These are phyloP conservation scores for Fusarium cicatricum DNA, from an alignment of 2,329 filamentous ascomycete species.

Conservation along the genomic window DNA sequence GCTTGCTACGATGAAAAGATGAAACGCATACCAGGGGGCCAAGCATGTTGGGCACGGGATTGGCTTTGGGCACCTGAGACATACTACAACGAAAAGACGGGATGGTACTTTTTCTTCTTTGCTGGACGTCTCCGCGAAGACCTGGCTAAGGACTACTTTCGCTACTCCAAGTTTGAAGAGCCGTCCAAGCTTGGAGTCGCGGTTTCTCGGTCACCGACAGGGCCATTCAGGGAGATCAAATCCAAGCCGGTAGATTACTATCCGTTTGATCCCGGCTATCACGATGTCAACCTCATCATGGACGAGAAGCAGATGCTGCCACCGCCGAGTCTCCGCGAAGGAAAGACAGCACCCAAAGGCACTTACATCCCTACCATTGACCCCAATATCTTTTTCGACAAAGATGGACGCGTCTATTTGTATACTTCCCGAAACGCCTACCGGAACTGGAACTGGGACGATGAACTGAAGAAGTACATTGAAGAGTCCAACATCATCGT, in stretches of 20 bases:
- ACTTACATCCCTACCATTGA: constrained; percentile 54
- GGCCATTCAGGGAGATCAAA: constrained; percentile 46
- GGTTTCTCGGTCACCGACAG: constrained; percentile 46
- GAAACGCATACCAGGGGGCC: constrained; percentile 43
- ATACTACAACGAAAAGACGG: constrained; percentile 47
- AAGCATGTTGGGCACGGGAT: constrained; percentile 48
- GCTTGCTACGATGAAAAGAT: constrained; percentile 45
- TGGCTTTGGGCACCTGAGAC: constrained; percentile 50
- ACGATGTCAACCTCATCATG: constrained; percentile 51
- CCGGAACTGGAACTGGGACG: constrained; percentile 50
- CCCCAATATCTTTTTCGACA: constrained; percentile 57
- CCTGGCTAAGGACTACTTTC: constrained; percentile 45
- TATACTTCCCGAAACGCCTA: constrained; percentile 49
- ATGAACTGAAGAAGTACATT: constrained; percentile 45
- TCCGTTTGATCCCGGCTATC: constrained; percentile 47
- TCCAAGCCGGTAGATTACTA: constrained; percentile 46
- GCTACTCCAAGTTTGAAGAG: constrained; percentile 48
- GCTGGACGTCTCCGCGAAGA: constrained; percentile 46
- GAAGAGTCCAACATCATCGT: constrained; percentile 51
- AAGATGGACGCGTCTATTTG: constrained; percentile 48
- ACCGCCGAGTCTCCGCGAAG: constrained; percentile 40
- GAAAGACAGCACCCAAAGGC: constrained; percentile 44
- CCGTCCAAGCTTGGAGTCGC: constrained; percentile 49
- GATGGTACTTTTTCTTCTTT: constrained; percentile 51
- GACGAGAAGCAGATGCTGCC: constrained; percentile 47